Base-by-base conservation (phyloP, 2,329 filamentous ascomycete species). In the Fusarium palustre region DNA sequence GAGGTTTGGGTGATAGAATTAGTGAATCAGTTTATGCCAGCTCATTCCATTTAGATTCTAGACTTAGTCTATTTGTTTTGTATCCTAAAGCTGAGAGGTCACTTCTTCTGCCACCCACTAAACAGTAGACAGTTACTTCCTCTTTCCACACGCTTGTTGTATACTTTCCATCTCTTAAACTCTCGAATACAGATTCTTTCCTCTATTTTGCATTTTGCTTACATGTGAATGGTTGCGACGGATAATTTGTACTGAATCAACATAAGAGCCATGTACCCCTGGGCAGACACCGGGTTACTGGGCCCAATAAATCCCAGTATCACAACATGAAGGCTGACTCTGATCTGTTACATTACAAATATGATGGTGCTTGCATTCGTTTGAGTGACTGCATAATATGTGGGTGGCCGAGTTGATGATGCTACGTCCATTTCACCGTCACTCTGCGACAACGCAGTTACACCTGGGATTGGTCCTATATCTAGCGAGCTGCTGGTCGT, bases 401-500 rank as follows among this genome's bases (percentile, higher is more conserved):
- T 11, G 5, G 5, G 25, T 25, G 9, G 41, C 9, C 3, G 3
- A 25, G 9, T 18, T 18, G 41, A 25, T 10, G 15, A 18, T 18
- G 22, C 10, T 45, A 11, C 18, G 22, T 28, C 24, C 18, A n/a
- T 45, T 13, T n/a, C 18, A 13, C 16, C 6, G 6, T 24, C 13
- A 11, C n/a, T 45, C 15, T 45, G 6, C 15, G 24, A n/a, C 10
- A n/a, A 7, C 24, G n/a, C 42, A 45, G 18, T 25, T 4, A 11
- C 10, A 45, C 13, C 11, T n/a, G 9, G n/a, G 16, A 18, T 28
- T 28, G 3, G 30, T n/a, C 1, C 5, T 30, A 18, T 30, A n/a
- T 13, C 3, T 13, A 5, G 7, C 12, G n/a, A 8, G 6, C 18
- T 5, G 11, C 24, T n/a, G 7, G 11, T 9, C n/a, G 16, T 0